Conservation (phyloP, 139 green algal genomes). For the Coelastrella sp. region DNA sequence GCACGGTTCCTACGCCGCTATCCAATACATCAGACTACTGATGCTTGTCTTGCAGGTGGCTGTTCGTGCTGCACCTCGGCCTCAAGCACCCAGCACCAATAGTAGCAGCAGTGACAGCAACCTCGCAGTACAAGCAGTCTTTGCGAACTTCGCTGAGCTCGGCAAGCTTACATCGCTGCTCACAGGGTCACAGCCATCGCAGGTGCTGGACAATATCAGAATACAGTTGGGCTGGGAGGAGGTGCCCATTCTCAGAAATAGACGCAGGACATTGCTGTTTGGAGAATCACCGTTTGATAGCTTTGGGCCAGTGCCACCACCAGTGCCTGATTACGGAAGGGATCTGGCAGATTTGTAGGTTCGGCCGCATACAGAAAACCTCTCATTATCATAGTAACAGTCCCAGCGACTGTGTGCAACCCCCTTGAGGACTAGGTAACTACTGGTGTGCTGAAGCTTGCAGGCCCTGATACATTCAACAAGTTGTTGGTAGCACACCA, state of each 20-base stretch:
- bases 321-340: slow-evolving; percentile 6
- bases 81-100: background rate
- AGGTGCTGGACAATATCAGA: slow-evolving; percentile 15
- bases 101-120: background rate
- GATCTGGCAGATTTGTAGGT: slow-evolving; percentile 15
- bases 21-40: background rate
- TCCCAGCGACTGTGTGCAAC: no score
- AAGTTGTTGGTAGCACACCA: no score
- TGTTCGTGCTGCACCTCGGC: background rate
- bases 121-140: background rate
- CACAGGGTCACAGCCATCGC: background rate
- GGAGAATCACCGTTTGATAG: slow-evolving; percentile 57
- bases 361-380: no score
- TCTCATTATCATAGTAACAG: no score
- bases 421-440: no score
- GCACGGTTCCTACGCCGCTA: background rate
- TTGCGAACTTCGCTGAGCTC: background rate
- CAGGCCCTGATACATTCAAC: no score
- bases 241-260: slow-evolving; percentile 60
- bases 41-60: background rate
- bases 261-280: slow-evolving; percentile 48
- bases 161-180: background rate
- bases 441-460: no score
- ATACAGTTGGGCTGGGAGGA: slow-evolving; percentile 39
- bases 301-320: slow-evolving; percentile 55